These are phyloP conservation scores for Aureobasidium sp. DNA, from an alignment of 2,329 filamentous ascomycete genomes.

Conservation along the genomic window DNA sequence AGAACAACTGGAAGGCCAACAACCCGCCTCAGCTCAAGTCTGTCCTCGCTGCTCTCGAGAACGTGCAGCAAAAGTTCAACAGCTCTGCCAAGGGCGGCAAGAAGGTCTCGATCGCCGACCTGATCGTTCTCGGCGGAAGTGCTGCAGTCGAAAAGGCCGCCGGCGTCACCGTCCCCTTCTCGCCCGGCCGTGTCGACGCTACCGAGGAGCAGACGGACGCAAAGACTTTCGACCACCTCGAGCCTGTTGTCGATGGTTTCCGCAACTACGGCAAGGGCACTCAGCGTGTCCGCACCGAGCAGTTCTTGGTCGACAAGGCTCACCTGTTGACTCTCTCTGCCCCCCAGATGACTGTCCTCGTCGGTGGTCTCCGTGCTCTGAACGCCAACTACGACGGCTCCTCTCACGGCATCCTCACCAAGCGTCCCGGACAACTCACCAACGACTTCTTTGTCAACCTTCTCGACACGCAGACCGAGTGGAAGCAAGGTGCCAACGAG, in stretches of 20 bases:
- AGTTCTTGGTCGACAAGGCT: conserved; percentile 65
- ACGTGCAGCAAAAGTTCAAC: conserved; percentile 62
- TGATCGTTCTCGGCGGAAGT: conserved; percentile 67
- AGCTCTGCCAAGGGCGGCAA: conserved; percentile 46
- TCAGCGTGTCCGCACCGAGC: conserved; percentile 56
- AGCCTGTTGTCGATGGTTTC: conserved; percentile 69
- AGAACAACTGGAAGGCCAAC: conserved; percentile 68
- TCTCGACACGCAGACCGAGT: conserved; percentile 58
- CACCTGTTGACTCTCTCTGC: conserved; percentile 63
- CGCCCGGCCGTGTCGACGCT: conserved; percentile 65
- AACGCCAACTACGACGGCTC: conserved; percentile 67
- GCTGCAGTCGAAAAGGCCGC: conserved; percentile 69
- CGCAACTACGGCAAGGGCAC: conserved; percentile 66
- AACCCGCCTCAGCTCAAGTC: conserved; percentile 59
- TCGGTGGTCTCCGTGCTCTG: conserved; percentile 65
- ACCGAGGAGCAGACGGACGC: conserved; percentile 65
- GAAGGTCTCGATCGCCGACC: conserved; percentile 70
- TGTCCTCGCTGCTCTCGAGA: conserved; percentile 56
- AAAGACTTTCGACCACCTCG: conserved; percentile 56
- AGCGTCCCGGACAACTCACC: conserved; percentile 59
- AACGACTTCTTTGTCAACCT: conserved; percentile 81
- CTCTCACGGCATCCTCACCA: conserved; percentile 60
- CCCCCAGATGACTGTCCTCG: conserved; percentile 62
- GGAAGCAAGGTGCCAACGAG: conserved; percentile 54
- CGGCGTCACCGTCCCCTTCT: conserved; percentile 60